Evolutionary conservation across 1,284 basidiomycete species (phyloP).

Genomic region (Sphaerobolus stellatus): DNA sequence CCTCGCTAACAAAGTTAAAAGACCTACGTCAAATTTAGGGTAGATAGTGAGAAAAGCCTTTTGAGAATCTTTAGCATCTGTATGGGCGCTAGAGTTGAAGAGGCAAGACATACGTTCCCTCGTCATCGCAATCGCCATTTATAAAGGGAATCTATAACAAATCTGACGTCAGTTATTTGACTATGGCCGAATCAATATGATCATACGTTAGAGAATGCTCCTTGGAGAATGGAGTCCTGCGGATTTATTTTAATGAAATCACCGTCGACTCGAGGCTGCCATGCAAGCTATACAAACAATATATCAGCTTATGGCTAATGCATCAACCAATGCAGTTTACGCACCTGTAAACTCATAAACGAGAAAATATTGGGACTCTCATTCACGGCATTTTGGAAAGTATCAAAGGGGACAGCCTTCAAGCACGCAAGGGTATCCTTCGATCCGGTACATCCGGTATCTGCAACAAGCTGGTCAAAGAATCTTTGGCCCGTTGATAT

Average conservation of each 20-base stretch:
- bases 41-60: conserved; percentile 42
- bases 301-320: not conserved
- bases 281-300: conserved; percentile 33
- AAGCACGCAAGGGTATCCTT: conserved; percentile 51
- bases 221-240: conserved; percentile 39
- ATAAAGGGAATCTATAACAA: conserved; percentile 5
- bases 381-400: conserved; percentile 44
- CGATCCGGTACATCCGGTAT: conserved; percentile 42
- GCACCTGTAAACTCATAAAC: conserved; percentile 19
- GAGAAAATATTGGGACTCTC: conserved; percentile 42
- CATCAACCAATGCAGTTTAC: not conserved
- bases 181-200: not conserved
- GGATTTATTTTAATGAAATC: conserved; percentile 46
- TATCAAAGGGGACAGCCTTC: conserved; percentile 41
- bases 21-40: conserved; percentile 42
- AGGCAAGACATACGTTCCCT: conserved; percentile 40
- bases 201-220: conserved; percentile 40
- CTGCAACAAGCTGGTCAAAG: conserved; percentile 46
- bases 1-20: too few species aligned
- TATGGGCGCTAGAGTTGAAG: not conserved
- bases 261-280: conserved; percentile 53
- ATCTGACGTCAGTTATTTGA: not conserved
- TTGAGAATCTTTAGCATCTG: not conserved
- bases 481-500: conserved; percentile 42
- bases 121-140: conserved; percentile 48